Percentiles rank a stretch among this genome's conserved stretches.
These are phyloP conservation scores for Trifolium dubium DNA, from an alignment of 306 rosid species.

Conservation along the genomic window DNA sequence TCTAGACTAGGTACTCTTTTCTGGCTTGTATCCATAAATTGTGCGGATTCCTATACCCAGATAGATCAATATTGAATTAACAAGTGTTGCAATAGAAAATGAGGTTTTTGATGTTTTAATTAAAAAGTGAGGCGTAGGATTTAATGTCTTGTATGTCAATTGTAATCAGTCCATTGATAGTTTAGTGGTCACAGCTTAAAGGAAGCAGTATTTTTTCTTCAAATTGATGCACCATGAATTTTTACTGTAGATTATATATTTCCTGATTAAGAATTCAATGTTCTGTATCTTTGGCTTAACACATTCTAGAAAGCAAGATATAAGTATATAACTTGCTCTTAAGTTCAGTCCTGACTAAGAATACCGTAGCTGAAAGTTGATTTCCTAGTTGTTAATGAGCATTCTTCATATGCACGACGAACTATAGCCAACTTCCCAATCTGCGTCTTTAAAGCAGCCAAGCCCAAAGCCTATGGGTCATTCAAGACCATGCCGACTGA, in stretches of 20 bases:
- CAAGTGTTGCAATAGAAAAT: slow-evolving; percentile 26
- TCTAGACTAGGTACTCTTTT: not conserved
- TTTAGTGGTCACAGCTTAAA: not conserved
- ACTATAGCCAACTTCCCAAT: too few relatives aligned
- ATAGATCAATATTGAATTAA: slow-evolving; percentile 15
- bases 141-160: slow-evolving; percentile 26
- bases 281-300: not conserved
- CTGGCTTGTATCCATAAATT: not conserved
- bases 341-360: not conserved
- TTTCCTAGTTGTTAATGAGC: not conserved
- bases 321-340: not conserved
- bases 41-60: not conserved
- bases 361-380: not conserved
- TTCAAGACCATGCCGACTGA: too few relatives aligned
- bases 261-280: slow-evolving; percentile 29
- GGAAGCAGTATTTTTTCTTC: slow-evolving; percentile 6
- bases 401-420: not conserved
- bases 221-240: slow-evolving; percentile 4
- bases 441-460: too few relatives aligned
- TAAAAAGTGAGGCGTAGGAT: slow-evolving; percentile 26
- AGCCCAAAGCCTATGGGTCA: too few relatives aligned
- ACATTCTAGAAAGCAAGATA: not conserved
- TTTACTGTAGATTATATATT: slow-evolving; percentile 13
- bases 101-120: slow-evolving; percentile 3
- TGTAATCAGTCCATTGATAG: slow-evolving; percentile 9